These are phyloP conservation scores for Citrus sp. DNA, from an alignment of 345 rosid genomes.

Conservation along the genomic window DNA sequence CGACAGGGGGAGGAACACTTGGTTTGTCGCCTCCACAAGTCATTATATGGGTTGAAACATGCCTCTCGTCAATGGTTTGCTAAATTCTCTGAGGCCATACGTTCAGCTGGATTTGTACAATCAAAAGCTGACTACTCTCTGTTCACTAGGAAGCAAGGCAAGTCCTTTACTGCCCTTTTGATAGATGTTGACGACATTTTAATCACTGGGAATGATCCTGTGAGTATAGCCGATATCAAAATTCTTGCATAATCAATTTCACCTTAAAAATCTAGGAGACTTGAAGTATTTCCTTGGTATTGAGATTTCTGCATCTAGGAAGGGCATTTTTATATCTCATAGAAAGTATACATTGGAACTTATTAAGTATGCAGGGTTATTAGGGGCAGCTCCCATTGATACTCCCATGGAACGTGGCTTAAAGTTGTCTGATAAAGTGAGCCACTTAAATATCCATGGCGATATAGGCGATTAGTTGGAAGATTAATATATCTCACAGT, in stretches of 20 bases:
- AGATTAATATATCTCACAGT: too few relatives aligned
- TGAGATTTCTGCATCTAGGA: not conserved
- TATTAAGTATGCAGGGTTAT: not conserved
- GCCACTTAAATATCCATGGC: too few relatives aligned
- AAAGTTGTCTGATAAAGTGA: not conserved
- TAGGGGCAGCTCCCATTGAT: not conserved
- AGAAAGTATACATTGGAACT: not conserved
- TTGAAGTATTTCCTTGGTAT: not conserved
- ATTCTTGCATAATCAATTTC: not conserved
- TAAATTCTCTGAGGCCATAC: not conserved
- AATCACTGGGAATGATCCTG: not conserved
- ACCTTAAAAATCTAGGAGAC: not conserved
- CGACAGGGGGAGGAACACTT: not conserved
- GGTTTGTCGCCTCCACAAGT: not conserved
- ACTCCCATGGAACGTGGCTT: not conserved
- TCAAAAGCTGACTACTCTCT: not conserved
- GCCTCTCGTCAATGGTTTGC: not conserved
- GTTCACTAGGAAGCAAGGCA: not conserved
- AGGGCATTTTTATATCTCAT: not conserved
- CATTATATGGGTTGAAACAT: not conserved
- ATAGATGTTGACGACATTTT: not conserved
- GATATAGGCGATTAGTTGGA: too few relatives aligned
- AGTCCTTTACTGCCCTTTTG: not conserved
- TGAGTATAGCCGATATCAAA: not conserved
- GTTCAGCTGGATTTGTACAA: not conserved